These are phyloP conservation scores for Nothophaeocryptopus gaeumannii DNA, from an alignment of 2,329 filamentous ascomycete genomes.

Conservation along the genomic window DNA sequence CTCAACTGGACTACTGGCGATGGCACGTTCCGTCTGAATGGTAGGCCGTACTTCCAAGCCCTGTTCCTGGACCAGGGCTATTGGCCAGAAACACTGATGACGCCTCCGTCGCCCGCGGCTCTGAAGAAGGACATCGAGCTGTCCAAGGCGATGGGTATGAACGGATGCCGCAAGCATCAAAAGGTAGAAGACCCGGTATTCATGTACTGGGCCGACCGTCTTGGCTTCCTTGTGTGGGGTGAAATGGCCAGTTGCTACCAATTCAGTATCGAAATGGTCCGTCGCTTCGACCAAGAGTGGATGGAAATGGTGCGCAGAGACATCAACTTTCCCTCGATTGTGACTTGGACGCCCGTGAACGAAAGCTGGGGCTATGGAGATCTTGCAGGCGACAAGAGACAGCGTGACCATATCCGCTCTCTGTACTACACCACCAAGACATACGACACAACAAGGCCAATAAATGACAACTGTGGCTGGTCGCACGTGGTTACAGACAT, in stretches of 20 bases:
- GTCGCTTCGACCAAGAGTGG: constrained; percentile 65
- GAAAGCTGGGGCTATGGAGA: constrained; percentile 63
- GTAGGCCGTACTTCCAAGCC: constrained; percentile 59
- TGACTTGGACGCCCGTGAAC: constrained; percentile 67
- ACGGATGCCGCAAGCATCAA: constrained; percentile 64
- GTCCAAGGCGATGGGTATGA: constrained; percentile 61
- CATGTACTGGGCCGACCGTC: constrained; percentile 59
- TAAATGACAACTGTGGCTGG: constrained; percentile 73
- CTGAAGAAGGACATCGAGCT: constrained; percentile 55
- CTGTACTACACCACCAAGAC: constrained; percentile 64
- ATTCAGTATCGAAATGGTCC: constrained; percentile 58
- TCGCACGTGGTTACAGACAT: constrained; percentile 65
- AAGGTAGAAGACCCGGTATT: constrained; percentile 63
- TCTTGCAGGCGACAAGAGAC: constrained; percentile 54
- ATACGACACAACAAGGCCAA: constrained; percentile 60
- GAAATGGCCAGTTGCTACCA: constrained; percentile 65
- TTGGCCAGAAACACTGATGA: constrained; percentile 61
- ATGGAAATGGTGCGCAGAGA: constrained; percentile 60
- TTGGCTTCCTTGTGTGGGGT: constrained; percentile 63
- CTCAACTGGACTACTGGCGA: constrained; percentile 59
- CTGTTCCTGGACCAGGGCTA: constrained; percentile 62
- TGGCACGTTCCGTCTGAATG: constrained; percentile 59
- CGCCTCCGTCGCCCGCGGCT: constrained; percentile 49
- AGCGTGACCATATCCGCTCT: constrained; percentile 62
- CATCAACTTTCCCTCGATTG: constrained; percentile 63